Base-by-base conservation (phyloP, 2,329 filamentous ascomycete genomes). In the Fusarium sp. region DNA sequence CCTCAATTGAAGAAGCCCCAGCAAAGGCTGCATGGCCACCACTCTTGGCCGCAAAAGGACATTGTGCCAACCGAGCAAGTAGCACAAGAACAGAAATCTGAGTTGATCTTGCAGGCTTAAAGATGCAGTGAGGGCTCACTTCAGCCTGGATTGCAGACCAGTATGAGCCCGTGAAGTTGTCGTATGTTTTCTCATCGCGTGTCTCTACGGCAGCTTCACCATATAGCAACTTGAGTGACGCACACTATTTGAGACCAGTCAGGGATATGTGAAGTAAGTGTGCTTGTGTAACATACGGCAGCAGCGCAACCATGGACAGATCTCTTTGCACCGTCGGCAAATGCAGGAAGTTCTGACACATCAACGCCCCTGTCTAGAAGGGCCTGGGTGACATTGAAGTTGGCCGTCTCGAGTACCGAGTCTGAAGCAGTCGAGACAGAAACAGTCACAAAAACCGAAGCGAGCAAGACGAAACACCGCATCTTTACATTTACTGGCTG, bases 1-100 rank as follows among this genome's bases (percentile, higher is more conserved):
- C 68, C 7, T 71, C 66, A 32, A 73, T 75, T 26, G 71, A 80
- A 0, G 79, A 78, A 4, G 75, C 72, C 7, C 75, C 76, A 1
- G 74, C 71, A 59, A 79, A 78, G 6, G 77, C 73, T 6, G 76
- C 74, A 60, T 83, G 81, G 0, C 80, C 81, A n/a, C 80, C 80
- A 49, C 78, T 78, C 38, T 78, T 78, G 29, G 78, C 74, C 0
- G 80, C 78, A 63, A 64, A 66, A 1, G 63, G 50, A 28, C 61
- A 66, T 28, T 53, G 46, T 3, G 47, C 36, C n/a, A 62, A 26
- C 5, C 61, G 57, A 12, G 63, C 40, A 7, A 65, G 8, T 1
- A 65, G 34, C 1, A 65, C 28, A 7, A 42, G 11, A 7, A 62
- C 39, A 1, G 63, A 62, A 6, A 61, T 34, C 0, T 65, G 42